A percentile compares a stretch with the other conserved stretches of the same genome.
These are phyloP conservation scores for Scleromitrula shiraiana DNA, from an alignment of 2,329 filamentous ascomycete genomes.

Conservation along the genomic window DNA sequence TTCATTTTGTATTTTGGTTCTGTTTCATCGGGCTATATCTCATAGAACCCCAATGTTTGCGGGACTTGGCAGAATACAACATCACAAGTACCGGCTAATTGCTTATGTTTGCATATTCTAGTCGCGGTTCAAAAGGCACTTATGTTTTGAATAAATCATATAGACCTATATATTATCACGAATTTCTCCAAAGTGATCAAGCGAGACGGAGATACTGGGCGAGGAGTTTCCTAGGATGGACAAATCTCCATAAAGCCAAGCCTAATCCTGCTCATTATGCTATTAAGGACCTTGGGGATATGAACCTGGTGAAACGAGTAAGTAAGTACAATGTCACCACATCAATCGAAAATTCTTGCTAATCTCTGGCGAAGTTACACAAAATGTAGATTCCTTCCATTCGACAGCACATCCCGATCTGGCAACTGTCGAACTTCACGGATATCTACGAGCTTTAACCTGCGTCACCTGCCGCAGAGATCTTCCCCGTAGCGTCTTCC, in stretches of 20 bases:
- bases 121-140: conserved; percentile 67
- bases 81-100: not conserved
- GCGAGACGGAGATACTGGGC: conserved; percentile 93
- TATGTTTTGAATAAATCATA: conserved; percentile 89
- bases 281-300: conserved; percentile 59
- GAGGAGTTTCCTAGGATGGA: conserved; percentile 87
- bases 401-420: conserved; percentile 63
- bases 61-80: not conserved
- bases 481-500: conserved; percentile 65
- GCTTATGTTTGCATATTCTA: conserved; percentile 1
- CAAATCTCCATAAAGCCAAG: conserved; percentile 65
- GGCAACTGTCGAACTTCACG: conserved; percentile 79
- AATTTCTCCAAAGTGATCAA: conserved; percentile 58
- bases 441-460: conserved; percentile 73
- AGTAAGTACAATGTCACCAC: too few species aligned
- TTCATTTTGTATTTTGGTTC: not conserved
- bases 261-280: conserved; percentile 78
- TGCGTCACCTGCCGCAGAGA: conserved; percentile 73
- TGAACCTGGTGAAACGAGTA: conserved; percentile 67
- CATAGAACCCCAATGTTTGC: too few species aligned
- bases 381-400: conserved; percentile 97
- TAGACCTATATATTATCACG: conserved; percentile 85
- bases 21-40: too few species aligned
- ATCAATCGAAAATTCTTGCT: too few species aligned
- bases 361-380: too few species aligned